phyloP scores from a whole-genome alignment of 140 eudicot species.

The Cichorium intybus region DNA sequence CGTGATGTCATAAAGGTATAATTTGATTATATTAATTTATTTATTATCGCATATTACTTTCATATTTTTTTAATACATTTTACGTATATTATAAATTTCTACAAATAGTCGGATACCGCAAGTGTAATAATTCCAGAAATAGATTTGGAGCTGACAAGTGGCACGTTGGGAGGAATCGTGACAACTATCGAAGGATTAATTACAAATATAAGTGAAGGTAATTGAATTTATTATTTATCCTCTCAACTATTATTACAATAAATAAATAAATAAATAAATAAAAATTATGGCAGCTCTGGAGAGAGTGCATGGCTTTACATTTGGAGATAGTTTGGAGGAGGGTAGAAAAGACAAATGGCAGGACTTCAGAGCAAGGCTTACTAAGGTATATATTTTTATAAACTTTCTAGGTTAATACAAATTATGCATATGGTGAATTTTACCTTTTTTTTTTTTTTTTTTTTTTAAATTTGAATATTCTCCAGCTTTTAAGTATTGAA shows the following conservation, averaged over 20 bases:
- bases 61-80: no score
- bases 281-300: constrained; percentile 33
- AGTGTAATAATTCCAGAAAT: constrained; percentile 72
- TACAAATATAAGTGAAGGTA: constrained; percentile 78
- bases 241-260: not conserved
- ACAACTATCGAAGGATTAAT: constrained; percentile 87
- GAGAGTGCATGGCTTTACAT: constrained; percentile 52
- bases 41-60: no score
- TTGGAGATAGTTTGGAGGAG: constrained; percentile 55
- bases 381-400: constrained; percentile 27
- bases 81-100: not conserved
- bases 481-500: constrained; percentile 66
- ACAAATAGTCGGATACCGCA: constrained; percentile 89
- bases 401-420: no score
- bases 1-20: constrained; percentile 91
- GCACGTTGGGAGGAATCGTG: constrained; percentile 85
- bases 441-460: no score
- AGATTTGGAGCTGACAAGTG: constrained; percentile 81
- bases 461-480: not conserved
- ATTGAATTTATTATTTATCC: constrained; percentile 2
- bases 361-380: constrained; percentile 40
- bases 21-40: not conserved
- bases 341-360: constrained; percentile 40
- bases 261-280: no score
- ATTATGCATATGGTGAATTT: no score